Conservation (phyloP, 129 eudicot genomes). For the Lactuca saligna region DNA sequence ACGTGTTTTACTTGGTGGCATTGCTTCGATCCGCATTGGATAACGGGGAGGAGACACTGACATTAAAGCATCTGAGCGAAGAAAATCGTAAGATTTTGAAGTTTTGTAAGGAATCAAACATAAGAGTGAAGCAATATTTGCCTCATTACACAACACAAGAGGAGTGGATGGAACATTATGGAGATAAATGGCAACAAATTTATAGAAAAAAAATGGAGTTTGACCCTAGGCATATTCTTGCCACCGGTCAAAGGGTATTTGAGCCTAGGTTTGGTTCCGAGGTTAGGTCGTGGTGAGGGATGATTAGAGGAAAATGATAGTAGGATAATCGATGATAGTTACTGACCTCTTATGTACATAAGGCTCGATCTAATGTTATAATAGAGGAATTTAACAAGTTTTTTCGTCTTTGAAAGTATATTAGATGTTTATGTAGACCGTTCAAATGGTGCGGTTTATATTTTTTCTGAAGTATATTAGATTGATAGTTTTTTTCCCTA, state of each 20-base stretch:
- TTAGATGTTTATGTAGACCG: background rate
- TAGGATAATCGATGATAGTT: conserved; percentile 24
- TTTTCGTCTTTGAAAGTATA: conserved; percentile 4
- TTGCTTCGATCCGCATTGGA: conserved; percentile 75
- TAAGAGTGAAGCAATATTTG: conserved; percentile 62
- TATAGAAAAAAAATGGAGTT: conserved; percentile 55
- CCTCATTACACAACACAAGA: conserved; percentile 72
- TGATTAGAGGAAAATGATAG: conserved; percentile 4
- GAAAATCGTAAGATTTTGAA: conserved; percentile 61
- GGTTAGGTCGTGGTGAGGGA: conserved; percentile 36
- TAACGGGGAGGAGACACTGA: conserved; percentile 61
- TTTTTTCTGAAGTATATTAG: background rate
- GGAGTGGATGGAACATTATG: conserved; percentile 81
- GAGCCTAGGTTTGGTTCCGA: conserved; percentile 43
- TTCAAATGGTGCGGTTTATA: no score
- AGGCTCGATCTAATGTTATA: conserved; percentile 28
- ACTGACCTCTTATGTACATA: conserved; percentile 40
- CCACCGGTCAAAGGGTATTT: conserved; percentile 76
- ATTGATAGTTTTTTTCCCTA: conserved; percentile 21
- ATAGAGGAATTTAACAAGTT: conserved; percentile 16
- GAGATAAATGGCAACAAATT: conserved; percentile 63
- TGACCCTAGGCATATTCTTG: conserved; percentile 67
- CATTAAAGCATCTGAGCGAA: conserved; percentile 51
- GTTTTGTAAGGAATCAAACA: conserved; percentile 58
- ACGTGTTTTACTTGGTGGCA: conserved; percentile 82